Base-by-base conservation (phyloP, 495 filamentous ascomycete species). In the Polyplosphaeria fusca region DNA sequence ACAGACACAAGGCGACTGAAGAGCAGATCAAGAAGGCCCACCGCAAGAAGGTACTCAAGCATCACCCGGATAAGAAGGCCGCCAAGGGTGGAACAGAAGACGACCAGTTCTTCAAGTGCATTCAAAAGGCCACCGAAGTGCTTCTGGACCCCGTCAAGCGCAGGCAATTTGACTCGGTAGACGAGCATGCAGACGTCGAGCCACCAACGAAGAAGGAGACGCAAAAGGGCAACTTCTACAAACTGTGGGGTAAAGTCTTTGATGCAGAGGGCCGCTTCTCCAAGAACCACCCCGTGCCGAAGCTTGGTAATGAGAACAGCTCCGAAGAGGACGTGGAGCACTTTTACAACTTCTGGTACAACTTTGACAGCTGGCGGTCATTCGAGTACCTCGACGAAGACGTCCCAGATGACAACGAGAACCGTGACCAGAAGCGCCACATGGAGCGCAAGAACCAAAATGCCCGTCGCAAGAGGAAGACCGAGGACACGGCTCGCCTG, bases 321-420 rank as follows among this genome's bases (percentile, higher is more conserved):
- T 82, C 84, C 66, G 86, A 89, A 70, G 87, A 94, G 68, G 86
- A 92, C 1, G 92, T 98, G 23, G 88, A 96, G 67, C 74, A 76
- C 52, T 98, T 98, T 78, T 98, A 98, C 80, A 95, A 97, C 79
- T 98, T 96, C 81, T 98, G 88, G 86, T 98, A 96, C 80, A 91
- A 91, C 78, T 93, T 98, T 66, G 94, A 98, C 80, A 91, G 86
- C 72, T 98, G 93, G 93, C 80, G 93, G 44, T 83, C 87, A 22
- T 98, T 98, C 71, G 93, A 98, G 76, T 98, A 98, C 72, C 87
- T 92, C 35, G 94, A 98, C 67, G 93, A 97, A 77, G 93, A 98
- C 67, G 91, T 98, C 16, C 93, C 93, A 35, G 93, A 98, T 68
- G 93, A 98, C 80, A 93, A 89, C 75, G 93, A 96, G 77, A 94